Base-by-base conservation (phyloP, 2,329 filamentous ascomycete genomes). In the Colletotrichum phormii region DNA sequence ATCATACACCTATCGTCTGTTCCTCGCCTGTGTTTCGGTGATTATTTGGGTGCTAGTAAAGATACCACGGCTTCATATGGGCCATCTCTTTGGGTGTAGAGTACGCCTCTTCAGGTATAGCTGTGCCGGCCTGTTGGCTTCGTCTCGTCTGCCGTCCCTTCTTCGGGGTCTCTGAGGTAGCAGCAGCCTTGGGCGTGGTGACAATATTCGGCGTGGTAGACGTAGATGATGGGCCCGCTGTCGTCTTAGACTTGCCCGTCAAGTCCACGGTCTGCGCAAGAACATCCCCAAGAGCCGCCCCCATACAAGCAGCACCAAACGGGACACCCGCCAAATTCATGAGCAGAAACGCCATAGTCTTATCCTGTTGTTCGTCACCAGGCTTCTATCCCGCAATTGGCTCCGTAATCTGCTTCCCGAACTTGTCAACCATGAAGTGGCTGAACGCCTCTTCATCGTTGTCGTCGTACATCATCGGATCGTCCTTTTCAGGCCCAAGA, bases 401-500 rank as follows among this genome's bases (percentile, higher is more conserved):
- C 24, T 82, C 76, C 55, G 80, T 74, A 24, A 83, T 80, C 61
- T 83, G 81, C 72, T 80, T 82, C n/a, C 83, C 83, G 24, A 78
- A 74, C 24, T 71, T 74, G 49, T 85, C 82, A 9, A 86, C 81
- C 71, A 81, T 77, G 74, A 86, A 86, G 64, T 85, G 83, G 55
- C 83, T 85, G 60, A 86, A 86, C 0, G 83, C 80, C 60, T 84
- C 82, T 60, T 83, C 82, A 49, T 85, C 84, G 26, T 84, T 81
- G 5, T 81, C 79, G 59, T 85, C 84, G 33, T 78, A 69, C 22
- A 86, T 75, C 33, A 83, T 78, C n/a, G 77, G 74, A 66, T 86
- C 84, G 33, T 84, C 78, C 8, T 77, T 79, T 73, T 86, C 84
- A 0, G 80, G 79, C 12, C 77, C 75, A 11, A 86, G 72, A 29